phyloP scores from a whole-genome alignment of 768 basidiomycete genomes.

The Lentinula guzmanii region DNA sequence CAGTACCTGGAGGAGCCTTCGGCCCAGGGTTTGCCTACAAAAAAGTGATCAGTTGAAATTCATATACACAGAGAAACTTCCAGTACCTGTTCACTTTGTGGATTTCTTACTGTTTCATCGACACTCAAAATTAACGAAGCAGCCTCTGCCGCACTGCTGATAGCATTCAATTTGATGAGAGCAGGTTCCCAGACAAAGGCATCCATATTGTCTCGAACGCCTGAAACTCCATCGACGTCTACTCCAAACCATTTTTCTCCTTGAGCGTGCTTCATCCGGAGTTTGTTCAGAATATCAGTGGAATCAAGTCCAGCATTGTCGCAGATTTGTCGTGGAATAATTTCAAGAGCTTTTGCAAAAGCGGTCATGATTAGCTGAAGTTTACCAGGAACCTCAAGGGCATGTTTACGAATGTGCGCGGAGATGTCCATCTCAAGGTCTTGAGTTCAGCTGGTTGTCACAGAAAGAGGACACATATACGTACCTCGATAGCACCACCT shows the following conservation, averaged over 20 bases:
- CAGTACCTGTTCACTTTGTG: conserved; percentile 87
- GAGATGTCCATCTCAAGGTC: conserved; percentile 86
- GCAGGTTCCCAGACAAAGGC: conserved; percentile 99
- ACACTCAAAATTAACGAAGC: conserved; percentile 94
- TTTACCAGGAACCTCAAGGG: conserved; percentile 92
- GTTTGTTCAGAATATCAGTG: conserved; percentile 94
- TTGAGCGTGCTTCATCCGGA: conserved; percentile 91
- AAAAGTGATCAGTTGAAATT: conserved; percentile 13
- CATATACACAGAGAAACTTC: background rate
- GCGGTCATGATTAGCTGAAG: conserved; percentile 91
- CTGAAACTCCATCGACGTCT: conserved; percentile 84
- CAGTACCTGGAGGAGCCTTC: conserved; percentile 85
- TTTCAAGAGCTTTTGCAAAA: conserved; percentile 94
- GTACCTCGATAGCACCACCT: conserved; percentile 93
- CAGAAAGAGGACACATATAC: conserved; percentile 6
- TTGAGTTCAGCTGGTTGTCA: background rate
- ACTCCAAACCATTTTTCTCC: conserved; percentile 91
- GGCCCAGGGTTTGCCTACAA: conserved; percentile 76
- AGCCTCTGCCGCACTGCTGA: conserved; percentile 93
- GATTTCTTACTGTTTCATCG: conserved; percentile 95
- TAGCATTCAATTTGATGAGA: conserved; percentile 91
- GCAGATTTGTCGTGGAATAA: conserved; percentile 97
- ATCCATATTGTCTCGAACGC: conserved; percentile 93
- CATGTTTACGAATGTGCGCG: conserved; percentile 86
- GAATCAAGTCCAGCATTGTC: conserved; percentile 98